Evolutionary conservation across 2,329 filamentous ascomycete species (phyloP).

Genomic region (Aspergillus glaucus): DNA sequence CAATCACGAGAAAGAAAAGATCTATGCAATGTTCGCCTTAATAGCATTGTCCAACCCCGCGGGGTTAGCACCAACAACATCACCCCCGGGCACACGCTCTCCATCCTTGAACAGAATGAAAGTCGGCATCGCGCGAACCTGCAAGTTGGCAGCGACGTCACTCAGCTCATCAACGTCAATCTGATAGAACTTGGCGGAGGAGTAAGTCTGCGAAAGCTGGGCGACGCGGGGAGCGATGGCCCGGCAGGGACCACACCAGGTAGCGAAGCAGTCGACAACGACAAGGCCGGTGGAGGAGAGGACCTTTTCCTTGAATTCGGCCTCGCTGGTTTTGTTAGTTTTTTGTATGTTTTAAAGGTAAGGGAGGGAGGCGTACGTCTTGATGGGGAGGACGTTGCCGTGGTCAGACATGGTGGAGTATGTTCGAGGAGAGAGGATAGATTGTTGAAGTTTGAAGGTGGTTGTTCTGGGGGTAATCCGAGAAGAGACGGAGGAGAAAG

Average conservation of each 20-base stretch:
- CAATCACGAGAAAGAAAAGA: neutral
- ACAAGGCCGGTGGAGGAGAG: constrained; percentile 45
- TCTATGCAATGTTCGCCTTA: constrained; percentile 7
- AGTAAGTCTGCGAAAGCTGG: constrained; percentile 39
- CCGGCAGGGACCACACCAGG: constrained; percentile 55
- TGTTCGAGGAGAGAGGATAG: neutral
- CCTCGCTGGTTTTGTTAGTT: constrained; percentile 44
- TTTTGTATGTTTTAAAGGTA: neutral
- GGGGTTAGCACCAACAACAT: constrained; percentile 24
- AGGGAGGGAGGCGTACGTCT: constrained; percentile 23
- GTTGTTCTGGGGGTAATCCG: too few relatives aligned
- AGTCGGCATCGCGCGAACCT: constrained; percentile 44
- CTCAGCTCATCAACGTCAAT: constrained; percentile 50
- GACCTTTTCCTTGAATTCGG: constrained; percentile 49
- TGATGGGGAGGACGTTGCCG: constrained; percentile 31
- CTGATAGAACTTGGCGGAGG: constrained; percentile 48
- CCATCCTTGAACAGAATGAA: constrained; percentile 38
- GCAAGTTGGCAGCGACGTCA: constrained; percentile 44
- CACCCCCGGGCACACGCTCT: constrained; percentile 19
- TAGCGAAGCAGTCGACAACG: constrained; percentile 49
- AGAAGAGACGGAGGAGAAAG: too few relatives aligned
- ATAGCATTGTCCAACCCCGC: constrained; percentile 22
- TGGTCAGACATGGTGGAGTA: constrained; percentile 21
- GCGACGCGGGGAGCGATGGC: constrained; percentile 48
- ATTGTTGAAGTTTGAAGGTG: too few relatives aligned